Evolutionary conservation across 139 green algal genomes (phyloP).

Genomic region (Cymbomonas tetramitiformis): DNA sequence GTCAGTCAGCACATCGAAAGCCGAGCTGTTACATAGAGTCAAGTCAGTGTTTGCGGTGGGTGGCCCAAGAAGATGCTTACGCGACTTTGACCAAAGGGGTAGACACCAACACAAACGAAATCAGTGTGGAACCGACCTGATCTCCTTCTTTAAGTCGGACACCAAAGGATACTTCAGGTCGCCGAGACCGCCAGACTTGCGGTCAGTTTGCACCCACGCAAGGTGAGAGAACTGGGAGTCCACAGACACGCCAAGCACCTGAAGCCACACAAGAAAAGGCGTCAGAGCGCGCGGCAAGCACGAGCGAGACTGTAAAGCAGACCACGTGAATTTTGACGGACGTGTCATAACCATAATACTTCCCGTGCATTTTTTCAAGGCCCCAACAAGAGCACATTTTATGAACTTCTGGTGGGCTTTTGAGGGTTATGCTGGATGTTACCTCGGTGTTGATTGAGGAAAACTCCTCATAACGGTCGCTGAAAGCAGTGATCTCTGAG

Average conservation of each 20-base stretch:
- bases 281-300: too few relatives aligned
- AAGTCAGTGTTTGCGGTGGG: not conserved
- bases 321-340: too few relatives aligned
- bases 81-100: too few relatives aligned
- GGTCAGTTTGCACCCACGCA: slow-evolving; percentile 87
- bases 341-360: too few relatives aligned
- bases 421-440: slow-evolving; percentile 33
- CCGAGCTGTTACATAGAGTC: too few relatives aligned
- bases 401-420: slow-evolving; percentile 6
- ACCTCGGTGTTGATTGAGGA: slow-evolving; percentile 66
- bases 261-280: too few relatives aligned
- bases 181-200: slow-evolving; percentile 63
- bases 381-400: not conserved
- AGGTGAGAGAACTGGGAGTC: slow-evolving; percentile 94
- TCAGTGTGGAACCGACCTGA: too few relatives aligned
- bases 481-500: slow-evolving; percentile 97
- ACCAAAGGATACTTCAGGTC: slow-evolving; percentile 93
- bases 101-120: too few relatives aligned
- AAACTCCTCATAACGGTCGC: slow-evolving; percentile 82
- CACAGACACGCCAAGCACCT: slow-evolving; percentile 71
- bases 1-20: slow-evolving; percentile 73
- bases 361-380: not conserved
- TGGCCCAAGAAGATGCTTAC: too few relatives aligned
- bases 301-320: too few relatives aligned
- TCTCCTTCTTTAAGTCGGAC: slow-evolving; percentile 83